phyloP scores from a whole-genome alignment of 805 yeast genomes.

The Barnettozyma wickerhamii region DNA sequence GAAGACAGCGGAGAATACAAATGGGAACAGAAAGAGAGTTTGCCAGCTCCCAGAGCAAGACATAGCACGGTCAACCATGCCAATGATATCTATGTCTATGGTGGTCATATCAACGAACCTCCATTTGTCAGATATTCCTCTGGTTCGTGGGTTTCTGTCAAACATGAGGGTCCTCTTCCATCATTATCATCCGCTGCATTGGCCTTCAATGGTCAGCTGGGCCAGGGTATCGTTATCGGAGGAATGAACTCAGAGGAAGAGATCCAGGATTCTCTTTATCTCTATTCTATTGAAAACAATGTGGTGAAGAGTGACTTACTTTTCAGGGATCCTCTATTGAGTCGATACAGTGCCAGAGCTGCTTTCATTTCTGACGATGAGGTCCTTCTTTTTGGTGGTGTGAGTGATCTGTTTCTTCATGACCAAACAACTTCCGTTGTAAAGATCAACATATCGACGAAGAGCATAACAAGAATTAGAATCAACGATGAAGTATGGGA shows the following conservation, averaged over 20 bases:
- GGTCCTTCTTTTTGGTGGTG: conserved; percentile 55
- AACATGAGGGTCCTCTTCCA: conserved; percentile 8
- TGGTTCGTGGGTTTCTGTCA: conserved; percentile 6
- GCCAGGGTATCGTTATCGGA: conserved; percentile 44
- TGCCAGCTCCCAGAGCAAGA: conserved; percentile 47
- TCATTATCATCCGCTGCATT: conserved; percentile 35
- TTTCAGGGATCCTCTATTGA: conserved; percentile 29
- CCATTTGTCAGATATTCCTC: conserved; percentile 21
- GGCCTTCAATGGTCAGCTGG: conserved; percentile 33
- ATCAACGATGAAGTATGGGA: conserved; percentile 37
- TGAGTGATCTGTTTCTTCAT: conserved; percentile 34
- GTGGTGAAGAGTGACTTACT: conserved; percentile 20
- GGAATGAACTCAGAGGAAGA: conserved; percentile 32
- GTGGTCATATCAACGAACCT: conserved; percentile 36
- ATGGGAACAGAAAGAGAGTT: conserved; percentile 38
- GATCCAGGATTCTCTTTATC: conserved; percentile 30
- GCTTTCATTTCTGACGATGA: conserved; percentile 28
- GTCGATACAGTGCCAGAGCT: conserved; percentile 47
- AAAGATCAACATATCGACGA: conserved; percentile 25
- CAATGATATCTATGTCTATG: conserved; percentile 40
- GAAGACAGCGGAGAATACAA: conserved; percentile 10
- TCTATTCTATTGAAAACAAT: conserved; percentile 26
- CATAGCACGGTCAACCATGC: conserved; percentile 39
- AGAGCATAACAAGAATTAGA: conserved; percentile 21
- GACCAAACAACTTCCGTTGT: conserved; percentile 35